Evolutionary conservation across 2,329 filamentous ascomycete species (phyloP).

Genomic region (Calonectria leucothoes): DNA sequence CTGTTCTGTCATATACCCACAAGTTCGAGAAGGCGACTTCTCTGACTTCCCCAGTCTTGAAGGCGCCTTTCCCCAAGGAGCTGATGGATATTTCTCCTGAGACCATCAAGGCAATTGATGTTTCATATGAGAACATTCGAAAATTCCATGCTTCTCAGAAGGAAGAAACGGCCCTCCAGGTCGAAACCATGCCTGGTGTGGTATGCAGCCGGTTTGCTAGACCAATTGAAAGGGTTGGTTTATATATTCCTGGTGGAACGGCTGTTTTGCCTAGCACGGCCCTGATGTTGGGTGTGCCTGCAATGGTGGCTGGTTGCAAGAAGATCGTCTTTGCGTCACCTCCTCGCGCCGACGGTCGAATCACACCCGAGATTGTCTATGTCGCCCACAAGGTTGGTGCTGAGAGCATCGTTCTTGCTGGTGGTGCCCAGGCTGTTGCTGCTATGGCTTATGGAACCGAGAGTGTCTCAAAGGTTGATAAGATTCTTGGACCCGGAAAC

Average conservation of each 20-base stretch:
- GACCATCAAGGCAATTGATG: slow-evolving; percentile 91
- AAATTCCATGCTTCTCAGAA: slow-evolving; percentile 94
- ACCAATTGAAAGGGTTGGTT: slow-evolving; percentile 93
- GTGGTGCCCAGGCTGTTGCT: slow-evolving; percentile 94
- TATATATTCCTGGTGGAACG: slow-evolving; percentile 96
- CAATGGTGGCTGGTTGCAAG: slow-evolving; percentile 96
- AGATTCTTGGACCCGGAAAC: slow-evolving; percentile 97
- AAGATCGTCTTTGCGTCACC: slow-evolving; percentile 95
- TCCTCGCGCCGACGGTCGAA: slow-evolving; percentile 86
- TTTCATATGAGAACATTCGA: slow-evolving; percentile 93
- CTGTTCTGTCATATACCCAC: slow-evolving; percentile 92
- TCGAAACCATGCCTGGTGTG: slow-evolving; percentile 98
- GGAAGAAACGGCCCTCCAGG: slow-evolving; percentile 81
- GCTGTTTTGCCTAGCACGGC: slow-evolving; percentile 97
- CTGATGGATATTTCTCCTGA: slow-evolving; percentile 88
- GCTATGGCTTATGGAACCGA: slow-evolving; percentile 98
- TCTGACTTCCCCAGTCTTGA: slow-evolving; percentile 87
- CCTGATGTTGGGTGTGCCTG: slow-evolving; percentile 97
- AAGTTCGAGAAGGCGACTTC: slow-evolving; percentile 98
- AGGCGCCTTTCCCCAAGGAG: slow-evolving; percentile 85
- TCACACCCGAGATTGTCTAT: slow-evolving; percentile 98
- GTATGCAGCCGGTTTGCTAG: slow-evolving; percentile 92
- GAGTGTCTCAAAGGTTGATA: slow-evolving; percentile 95
- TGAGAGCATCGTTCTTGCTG: slow-evolving; percentile 94
- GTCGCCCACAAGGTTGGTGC: slow-evolving; percentile 96